Conservation (phyloP, 129 eudicot genomes). For the Dittrichia graveolens region DNA sequence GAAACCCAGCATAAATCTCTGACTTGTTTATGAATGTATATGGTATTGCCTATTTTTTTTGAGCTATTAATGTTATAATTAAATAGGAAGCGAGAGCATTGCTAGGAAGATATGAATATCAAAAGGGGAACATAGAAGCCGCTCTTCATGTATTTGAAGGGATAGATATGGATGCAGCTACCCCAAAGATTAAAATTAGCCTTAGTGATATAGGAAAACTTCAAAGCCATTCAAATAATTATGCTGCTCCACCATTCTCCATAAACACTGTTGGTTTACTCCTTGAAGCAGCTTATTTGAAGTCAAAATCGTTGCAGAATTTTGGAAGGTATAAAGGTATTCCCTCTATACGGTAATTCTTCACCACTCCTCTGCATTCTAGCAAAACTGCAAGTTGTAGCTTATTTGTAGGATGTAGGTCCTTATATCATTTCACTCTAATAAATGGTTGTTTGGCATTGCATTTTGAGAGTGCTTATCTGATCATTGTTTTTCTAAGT, state of each 20-base stretch:
- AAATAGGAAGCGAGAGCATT: conserved; percentile 89
- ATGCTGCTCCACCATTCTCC: conserved; percentile 62
- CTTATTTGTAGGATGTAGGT: conserved; percentile 10
- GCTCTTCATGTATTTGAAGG: conserved; percentile 94
- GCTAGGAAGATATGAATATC: conserved; percentile 90
- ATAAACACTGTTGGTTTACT: conserved; percentile 71
- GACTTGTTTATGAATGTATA: conserved; percentile 1
- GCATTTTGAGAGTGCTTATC: too few species aligned
- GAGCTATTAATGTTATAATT: conserved; percentile 6
- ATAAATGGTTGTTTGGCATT: too few species aligned
- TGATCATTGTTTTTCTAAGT: too few species aligned
- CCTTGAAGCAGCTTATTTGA: conserved; percentile 77
- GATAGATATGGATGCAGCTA: conserved; percentile 62
- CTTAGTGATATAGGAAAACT: conserved; percentile 50
- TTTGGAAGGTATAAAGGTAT: conserved; percentile 87
- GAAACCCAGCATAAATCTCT: background rate
- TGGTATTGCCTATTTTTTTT: background rate
- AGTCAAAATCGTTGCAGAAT: conserved; percentile 78
- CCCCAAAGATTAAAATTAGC: conserved; percentile 74
- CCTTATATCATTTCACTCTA: too few species aligned
- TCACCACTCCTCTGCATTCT: background rate
- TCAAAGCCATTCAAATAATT: conserved; percentile 47
- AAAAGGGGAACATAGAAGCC: conserved; percentile 87
- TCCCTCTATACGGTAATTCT: conserved; percentile 7
- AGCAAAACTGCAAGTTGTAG: conserved; percentile 6